phyloP scores from a whole-genome alignment of 2,329 filamentous ascomycete genomes.

The Dothideomycetidae sp. region DNA sequence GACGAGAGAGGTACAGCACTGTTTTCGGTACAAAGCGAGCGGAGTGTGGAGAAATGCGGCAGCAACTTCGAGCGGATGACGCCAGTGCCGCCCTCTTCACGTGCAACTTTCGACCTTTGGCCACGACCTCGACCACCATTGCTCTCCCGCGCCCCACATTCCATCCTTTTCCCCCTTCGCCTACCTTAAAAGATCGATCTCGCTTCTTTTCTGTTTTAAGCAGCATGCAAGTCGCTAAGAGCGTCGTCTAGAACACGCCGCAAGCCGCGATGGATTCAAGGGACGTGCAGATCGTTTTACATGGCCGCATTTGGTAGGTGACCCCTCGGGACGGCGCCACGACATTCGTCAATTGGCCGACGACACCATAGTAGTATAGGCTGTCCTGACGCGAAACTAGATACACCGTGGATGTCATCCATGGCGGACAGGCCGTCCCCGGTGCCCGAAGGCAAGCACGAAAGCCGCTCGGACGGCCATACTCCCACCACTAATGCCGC shows the following conservation, averaged over 20 bases:
- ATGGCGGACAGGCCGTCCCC: conserved; percentile 33
- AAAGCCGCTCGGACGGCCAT: conserved; percentile 10
- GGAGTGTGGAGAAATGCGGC: too few species aligned
- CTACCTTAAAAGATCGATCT: too few species aligned
- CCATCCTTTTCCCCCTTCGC: too few species aligned
- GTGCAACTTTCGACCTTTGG: too few species aligned
- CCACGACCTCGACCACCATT: too few species aligned
- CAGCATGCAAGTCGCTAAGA: too few species aligned
- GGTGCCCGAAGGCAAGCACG: conserved; percentile 25
- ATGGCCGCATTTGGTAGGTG: conserved; percentile 19
- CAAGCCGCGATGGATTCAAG: background rate
- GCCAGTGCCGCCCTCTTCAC: too few species aligned
- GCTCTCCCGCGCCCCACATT: too few species aligned
- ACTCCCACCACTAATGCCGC: conserved; percentile 59
- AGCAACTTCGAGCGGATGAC: too few species aligned
- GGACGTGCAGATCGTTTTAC: conserved; percentile 2
- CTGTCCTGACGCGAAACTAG: conserved; percentile 16
- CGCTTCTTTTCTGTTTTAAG: too few species aligned
- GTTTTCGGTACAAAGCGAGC: too few species aligned
- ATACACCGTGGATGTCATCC: conserved; percentile 39
- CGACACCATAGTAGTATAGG: conserved; percentile 9
- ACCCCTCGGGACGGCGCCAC: background rate
- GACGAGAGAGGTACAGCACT: too few species aligned
- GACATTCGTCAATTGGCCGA: conserved; percentile 1
- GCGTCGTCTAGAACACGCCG: background rate